These are phyloP conservation scores for Fagus sylvatica DNA, from an alignment of 306 rosid genomes.

Conservation along the genomic window DNA sequence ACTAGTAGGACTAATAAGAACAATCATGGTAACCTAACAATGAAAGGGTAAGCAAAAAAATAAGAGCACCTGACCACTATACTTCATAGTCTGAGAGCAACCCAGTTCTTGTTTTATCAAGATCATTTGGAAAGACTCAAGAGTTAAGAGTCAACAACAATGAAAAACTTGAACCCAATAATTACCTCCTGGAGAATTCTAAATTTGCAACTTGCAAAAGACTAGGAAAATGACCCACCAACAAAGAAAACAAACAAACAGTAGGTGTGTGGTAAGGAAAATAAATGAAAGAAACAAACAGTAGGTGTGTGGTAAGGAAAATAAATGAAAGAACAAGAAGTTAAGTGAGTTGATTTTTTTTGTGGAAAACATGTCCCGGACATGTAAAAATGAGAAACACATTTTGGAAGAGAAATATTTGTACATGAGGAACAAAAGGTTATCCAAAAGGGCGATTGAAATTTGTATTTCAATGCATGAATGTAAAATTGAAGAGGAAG, in stretches of 20 bases:
- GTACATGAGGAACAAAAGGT: not conserved
- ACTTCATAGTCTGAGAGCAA: not conserved
- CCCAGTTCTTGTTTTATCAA: not conserved
- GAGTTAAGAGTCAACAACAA: not conserved
- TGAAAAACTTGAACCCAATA: not conserved
- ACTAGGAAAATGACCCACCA: not conserved
- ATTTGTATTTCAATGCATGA: not conserved
- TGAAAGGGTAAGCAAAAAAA: not conserved
- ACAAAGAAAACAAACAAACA: not conserved
- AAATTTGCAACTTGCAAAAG: not conserved
- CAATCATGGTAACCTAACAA: not conserved
- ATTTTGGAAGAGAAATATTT: not conserved
- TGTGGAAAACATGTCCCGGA: not conserved
- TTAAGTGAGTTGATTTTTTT: not conserved
- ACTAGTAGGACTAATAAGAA: not conserved
- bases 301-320: too few species aligned
- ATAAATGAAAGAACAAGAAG: rapidly evolving
- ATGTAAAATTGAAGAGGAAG: not conserved
- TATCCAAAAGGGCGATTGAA: not conserved
- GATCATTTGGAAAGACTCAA: not conserved
- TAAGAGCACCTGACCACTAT: not conserved
- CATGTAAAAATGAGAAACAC: conserved; percentile 3
- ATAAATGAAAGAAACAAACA: not conserved
- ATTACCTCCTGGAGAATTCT: not conserved
- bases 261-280: not conserved